Evolutionary conservation across 805 yeast genomes (phyloP), one percentile per base, ranked within the genome.

Genomic region (Saccharomycopsis sp.): DNA sequence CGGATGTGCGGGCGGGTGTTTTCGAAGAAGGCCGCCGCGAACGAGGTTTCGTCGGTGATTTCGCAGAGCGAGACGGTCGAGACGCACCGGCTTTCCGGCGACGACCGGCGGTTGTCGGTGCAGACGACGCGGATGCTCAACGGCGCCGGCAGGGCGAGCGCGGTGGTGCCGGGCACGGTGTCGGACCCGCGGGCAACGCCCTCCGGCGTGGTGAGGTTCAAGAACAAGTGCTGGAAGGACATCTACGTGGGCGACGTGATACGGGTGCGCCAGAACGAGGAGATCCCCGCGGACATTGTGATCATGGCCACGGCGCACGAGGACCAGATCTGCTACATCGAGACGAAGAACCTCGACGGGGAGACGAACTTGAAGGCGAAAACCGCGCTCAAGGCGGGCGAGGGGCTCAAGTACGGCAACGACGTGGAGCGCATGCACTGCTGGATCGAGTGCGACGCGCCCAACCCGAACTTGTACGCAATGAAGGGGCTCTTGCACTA

Each of bases 261-360:
- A 44, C 76, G 89, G 62, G 76, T 87, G 20, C 76, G 82, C 60
- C 82, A 82, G 62, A 84, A 88, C 68, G 89, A 86, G 61, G 88
- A 84, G 66, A 78, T 87, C 16, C 95, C 95, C 1, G 92, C 91
- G 40, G 95, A 87, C 70, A 71, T 87, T 51, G 73, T 84, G 18
- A 76, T 87, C 20, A 70, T 87, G 23, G 77, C 90, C 9, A 81
- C 91, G 0, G 82, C 89, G 41, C 89, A 84, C 64, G 77, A 78
- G 3, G 94, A 88, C 62, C 83, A 82, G 57, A 82, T 83, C 56
- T 83, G 85, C 68, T 82, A 74, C 65, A 82, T 87, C 34, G 95
- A 84, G 64, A 84, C 90, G 1, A 82, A 84, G 63, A 84, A 84
- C 64, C 71, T 85, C 57, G 90, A 84, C 65, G 90, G 90, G 62